A percentile compares a stretch with the other conserved stretches of the same genome.
phyloP scores from a whole-genome alignment of 306 rosid genomes.

The Leucaena leucocephala region DNA sequence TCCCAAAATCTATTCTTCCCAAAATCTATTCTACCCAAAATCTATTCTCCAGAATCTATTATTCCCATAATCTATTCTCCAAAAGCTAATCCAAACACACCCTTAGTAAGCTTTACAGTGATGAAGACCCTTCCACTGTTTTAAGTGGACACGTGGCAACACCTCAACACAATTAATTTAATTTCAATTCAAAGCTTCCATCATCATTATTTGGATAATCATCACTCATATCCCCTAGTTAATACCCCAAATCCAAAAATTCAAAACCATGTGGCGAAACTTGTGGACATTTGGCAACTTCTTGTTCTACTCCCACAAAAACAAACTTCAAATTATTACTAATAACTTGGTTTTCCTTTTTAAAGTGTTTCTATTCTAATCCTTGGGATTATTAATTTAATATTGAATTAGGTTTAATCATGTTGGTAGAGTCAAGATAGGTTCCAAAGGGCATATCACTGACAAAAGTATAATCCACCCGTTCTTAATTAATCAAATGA shows the following conservation, averaged over 20 bases:
- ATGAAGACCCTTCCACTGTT: constrained; percentile 10
- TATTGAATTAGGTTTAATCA: neutral
- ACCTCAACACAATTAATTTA: neutral
- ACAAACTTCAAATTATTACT: too few species aligned
- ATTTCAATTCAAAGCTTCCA: neutral
- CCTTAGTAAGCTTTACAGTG: constrained; percentile 2
- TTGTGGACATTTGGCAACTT: neutral
- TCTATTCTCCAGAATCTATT: too few species aligned
- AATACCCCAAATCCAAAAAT: neutral
- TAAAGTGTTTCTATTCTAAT: neutral
- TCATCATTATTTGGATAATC: neutral
- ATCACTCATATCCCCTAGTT: neutral
- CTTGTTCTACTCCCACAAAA: neutral
- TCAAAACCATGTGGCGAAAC: neutral
- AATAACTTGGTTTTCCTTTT: neutral
- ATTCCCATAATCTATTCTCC: too few species aligned
- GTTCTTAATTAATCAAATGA: neutral
- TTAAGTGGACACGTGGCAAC: constrained; percentile 6
- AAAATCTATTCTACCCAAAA: too few species aligned
- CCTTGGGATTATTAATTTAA: neutral
- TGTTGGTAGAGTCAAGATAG: neutral
- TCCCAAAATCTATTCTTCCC: too few species aligned
- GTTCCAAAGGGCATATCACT: neutral
- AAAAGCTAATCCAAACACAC: too few species aligned
- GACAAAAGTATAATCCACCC: neutral